phyloP scores from a whole-genome alignment of 129 eudicot species.

The Helichrysum umbraculigerum region DNA sequence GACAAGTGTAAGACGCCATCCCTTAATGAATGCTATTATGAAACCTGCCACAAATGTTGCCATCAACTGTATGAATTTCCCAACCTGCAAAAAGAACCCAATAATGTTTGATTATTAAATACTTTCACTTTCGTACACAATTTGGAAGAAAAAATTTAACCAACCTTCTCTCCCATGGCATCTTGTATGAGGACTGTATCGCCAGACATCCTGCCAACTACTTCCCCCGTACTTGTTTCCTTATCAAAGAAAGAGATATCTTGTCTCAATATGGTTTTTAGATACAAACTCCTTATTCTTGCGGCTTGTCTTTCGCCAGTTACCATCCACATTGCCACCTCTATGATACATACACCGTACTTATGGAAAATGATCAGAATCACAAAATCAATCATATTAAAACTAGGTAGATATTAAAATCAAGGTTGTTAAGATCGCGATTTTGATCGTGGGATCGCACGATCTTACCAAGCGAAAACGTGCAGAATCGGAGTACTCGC shows the following conservation, averaged over 20 bases:
- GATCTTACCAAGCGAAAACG: no score
- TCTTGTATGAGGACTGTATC: conserved; percentile 86
- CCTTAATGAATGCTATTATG: conserved; percentile 58
- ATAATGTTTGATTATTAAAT: no score
- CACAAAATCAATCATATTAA: background rate
- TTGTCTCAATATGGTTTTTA: conserved; percentile 63
- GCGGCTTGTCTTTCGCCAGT: conserved; percentile 85
- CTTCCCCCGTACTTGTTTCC: conserved; percentile 81
- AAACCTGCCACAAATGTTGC: conserved; percentile 72
- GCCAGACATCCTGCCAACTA: conserved; percentile 79
- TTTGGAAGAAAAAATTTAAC: background rate
- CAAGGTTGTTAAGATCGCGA: no score
- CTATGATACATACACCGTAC: conserved; percentile 18
- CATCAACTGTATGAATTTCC: conserved; percentile 60
- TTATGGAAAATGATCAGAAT: background rate
- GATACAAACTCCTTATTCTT: conserved; percentile 61
- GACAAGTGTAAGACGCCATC: conserved; percentile 88
- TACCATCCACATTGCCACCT: conserved; percentile 83
- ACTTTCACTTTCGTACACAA: background rate
- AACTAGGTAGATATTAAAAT: background rate
- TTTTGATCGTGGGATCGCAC: no score
- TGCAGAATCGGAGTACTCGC: no score
- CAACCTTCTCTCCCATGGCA: conserved; percentile 92
- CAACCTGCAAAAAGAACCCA: conserved; percentile 48
- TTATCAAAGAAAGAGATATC: conserved; percentile 75